Base-by-base conservation (phyloP, 129 eudicot species). In the Glebionis coronaria region DNA sequence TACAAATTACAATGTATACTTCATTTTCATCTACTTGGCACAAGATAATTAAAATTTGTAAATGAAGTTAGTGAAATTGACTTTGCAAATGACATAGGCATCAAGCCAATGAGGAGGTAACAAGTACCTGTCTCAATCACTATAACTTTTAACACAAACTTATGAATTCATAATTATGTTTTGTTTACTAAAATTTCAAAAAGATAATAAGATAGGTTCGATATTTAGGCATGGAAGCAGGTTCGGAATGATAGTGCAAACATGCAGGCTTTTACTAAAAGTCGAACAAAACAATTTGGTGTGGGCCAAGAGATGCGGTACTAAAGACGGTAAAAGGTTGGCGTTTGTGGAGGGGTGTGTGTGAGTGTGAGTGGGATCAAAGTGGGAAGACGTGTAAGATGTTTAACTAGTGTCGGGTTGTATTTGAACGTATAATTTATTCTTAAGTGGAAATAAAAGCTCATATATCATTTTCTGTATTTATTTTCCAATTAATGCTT, bases 331-430 rank as follows among this genome's bases (percentile, higher is more conserved):
- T 69, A 56, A 44, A 53, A 38, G 52, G 55, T 56, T 69, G 64
- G 61, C 21, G 31, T 62, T 40, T 53, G 25, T 53, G 58, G 12
- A 15, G 58, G 59, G 61, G 49, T 38, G 20, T 57, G 65, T 14
- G 74, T 70, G 59, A 51, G 49, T 38, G 20, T 57, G 65, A 21
- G 74, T 70, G 74, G 74, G 74, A 57, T 45, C 56, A 70, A 70
- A 57, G 74, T 70, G 74, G 74, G 74, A 56, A 60, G 66, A 69
- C 55, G 74, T 69, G 74, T 69, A 42, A 56, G 45, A 4, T 69
- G 56, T 56, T 11, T 56, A 69, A 25, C 46, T 31, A 69, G 20
- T 56, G 55, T 69, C 23, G 40, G 56, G 45, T 56, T 69, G 56
- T 69, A 69, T 14, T 59, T 69, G 12, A 19, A 5, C 44, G 5